These are phyloP conservation scores for Dentipellis sp. DNA, from an alignment of 768 basidiomycete species.

Conservation along the genomic window DNA sequence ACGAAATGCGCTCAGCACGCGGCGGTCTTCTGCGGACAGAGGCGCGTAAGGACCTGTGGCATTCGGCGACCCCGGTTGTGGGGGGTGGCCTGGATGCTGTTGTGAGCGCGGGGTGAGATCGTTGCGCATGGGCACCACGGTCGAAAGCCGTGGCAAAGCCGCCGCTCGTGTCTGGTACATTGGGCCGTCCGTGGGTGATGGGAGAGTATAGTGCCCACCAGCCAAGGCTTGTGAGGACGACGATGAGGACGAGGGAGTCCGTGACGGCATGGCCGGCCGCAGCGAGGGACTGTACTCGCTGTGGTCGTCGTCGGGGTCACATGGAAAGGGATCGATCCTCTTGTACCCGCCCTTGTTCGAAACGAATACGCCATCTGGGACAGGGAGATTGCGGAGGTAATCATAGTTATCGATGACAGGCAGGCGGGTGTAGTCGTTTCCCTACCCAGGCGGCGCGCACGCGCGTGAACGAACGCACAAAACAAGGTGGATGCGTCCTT, in stretches of 20 bases:
- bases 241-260: slow-evolving; percentile 7
- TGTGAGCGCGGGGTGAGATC: slow-evolving; percentile 3
- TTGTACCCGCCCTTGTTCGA: slow-evolving; percentile 45
- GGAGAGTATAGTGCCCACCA: slow-evolving; percentile 3
- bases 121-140: slow-evolving; percentile 9
- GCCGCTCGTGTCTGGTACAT: slow-evolving; percentile 6
- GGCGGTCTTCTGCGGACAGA: slow-evolving; percentile 25
- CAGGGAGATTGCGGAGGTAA: slow-evolving; percentile 56
- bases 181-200: not conserved
- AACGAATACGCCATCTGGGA: slow-evolving; percentile 64
- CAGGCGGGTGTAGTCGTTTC: slow-evolving; percentile 56
- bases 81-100: slow-evolving; percentile 4
- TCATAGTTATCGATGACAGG: slow-evolving; percentile 71
- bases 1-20: slow-evolving; percentile 26
- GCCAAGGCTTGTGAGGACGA: slow-evolving; percentile 1
- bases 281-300: slow-evolving; percentile 12
- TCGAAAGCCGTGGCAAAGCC: slow-evolving; percentile 11
- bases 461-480: slow-evolving; percentile 1
- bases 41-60: slow-evolving; percentile 18
- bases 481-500: slow-evolving; percentile 17
- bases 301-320: slow-evolving; percentile 19
- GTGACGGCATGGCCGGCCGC: slow-evolving; percentile 7
- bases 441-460: slow-evolving; percentile 28
- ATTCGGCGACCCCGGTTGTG: slow-evolving; percentile 7
- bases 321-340: slow-evolving; percentile 18